These are phyloP conservation scores for Aspergillus saccharolyticus DNA, from an alignment of 495 filamentous ascomycete species.

Conservation along the genomic window DNA sequence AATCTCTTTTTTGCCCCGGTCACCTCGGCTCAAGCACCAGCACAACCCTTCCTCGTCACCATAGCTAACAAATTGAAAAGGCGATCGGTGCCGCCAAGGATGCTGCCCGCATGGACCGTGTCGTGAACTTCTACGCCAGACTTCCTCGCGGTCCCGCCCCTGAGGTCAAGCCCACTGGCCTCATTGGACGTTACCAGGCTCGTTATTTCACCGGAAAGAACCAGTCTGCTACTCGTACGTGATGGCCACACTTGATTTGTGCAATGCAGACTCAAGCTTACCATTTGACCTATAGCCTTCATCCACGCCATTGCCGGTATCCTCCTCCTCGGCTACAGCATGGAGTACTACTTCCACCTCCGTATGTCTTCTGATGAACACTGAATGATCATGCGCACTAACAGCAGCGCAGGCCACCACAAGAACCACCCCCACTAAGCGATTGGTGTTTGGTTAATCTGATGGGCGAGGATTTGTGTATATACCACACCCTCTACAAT, in stretches of 20 bases:
- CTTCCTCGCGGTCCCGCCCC: conserved; percentile 87
- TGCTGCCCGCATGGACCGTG: conserved; percentile 91
- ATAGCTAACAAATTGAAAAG: conserved; percentile 43
- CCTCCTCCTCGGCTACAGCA: conserved; percentile 77
- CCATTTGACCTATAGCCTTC: conserved; percentile 56
- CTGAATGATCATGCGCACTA: conserved; percentile 10
- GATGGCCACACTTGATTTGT: neutral
- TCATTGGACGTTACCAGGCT: conserved; percentile 82
- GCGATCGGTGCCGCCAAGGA: conserved; percentile 88
- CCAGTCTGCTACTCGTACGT: conserved; percentile 79
- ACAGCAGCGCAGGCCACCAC: conserved; percentile 70
- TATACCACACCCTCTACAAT: conserved; percentile 33
- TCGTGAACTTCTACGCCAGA: conserved; percentile 97
- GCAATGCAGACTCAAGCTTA: neutral
- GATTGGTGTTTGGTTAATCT: conserved; percentile 18
- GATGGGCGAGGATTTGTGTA: conserved; percentile 37
- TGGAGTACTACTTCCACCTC: conserved; percentile 99
- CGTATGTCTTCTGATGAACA: conserved; percentile 55
- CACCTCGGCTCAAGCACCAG: neutral
- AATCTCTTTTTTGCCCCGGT: conserved; percentile 9
- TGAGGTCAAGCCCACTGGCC: conserved; percentile 68
- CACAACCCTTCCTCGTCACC: neutral
- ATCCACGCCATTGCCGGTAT: conserved; percentile 76
- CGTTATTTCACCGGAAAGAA: conserved; percentile 89
- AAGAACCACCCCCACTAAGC: conserved; percentile 97